Percentiles rank a stretch among this genome's conserved stretches.
Evolutionary conservation across 345 rosid genomes (phyloP).

Genomic region (Camelina sativa): DNA sequence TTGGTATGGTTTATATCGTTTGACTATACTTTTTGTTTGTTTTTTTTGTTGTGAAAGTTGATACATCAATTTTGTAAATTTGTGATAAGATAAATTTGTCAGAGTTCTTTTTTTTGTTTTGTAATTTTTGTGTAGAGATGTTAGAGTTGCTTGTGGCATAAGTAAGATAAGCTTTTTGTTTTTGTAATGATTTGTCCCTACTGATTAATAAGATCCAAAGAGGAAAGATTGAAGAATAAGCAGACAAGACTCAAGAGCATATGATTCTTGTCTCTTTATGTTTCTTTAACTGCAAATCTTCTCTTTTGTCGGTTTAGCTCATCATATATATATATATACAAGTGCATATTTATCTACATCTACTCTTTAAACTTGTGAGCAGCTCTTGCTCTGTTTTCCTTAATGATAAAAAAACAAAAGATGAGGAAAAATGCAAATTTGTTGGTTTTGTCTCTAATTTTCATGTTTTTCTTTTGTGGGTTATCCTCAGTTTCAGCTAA

Average conservation of each 20-base stretch:
- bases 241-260: slow-evolving; percentile 42
- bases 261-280: slow-evolving; percentile 46
- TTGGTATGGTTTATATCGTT: slow-evolving; percentile 89
- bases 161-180: slow-evolving; percentile 39
- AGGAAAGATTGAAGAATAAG: slow-evolving; percentile 31
- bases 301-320: slow-evolving; percentile 40
- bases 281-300: slow-evolving; percentile 39
- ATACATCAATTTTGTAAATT: slow-evolving; percentile 28
- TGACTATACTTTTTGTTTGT: slow-evolving; percentile 32
- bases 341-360: not conserved
- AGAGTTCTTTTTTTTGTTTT: slow-evolving; percentile 25
- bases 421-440: slow-evolving; percentile 29
- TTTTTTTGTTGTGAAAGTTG: not conserved
- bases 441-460: slow-evolving; percentile 48
- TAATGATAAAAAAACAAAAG: not conserved
- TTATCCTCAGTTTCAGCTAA: slow-evolving; percentile 79
- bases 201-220: slow-evolving; percentile 24
- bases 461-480: slow-evolving; percentile 52
- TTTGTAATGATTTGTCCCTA: slow-evolving; percentile 32
- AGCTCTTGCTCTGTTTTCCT: slow-evolving; percentile 10
- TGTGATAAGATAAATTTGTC: not conserved
- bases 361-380: slow-evolving; percentile 21
- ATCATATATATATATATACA: slow-evolving; percentile 7
- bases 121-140: slow-evolving; percentile 31
- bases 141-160: slow-evolving; percentile 37